Evolutionary conservation across 2,329 filamentous ascomycete genomes (phyloP), one percentile per base, ranked within the genome.

Genomic region (Penicillium sp.): DNA sequence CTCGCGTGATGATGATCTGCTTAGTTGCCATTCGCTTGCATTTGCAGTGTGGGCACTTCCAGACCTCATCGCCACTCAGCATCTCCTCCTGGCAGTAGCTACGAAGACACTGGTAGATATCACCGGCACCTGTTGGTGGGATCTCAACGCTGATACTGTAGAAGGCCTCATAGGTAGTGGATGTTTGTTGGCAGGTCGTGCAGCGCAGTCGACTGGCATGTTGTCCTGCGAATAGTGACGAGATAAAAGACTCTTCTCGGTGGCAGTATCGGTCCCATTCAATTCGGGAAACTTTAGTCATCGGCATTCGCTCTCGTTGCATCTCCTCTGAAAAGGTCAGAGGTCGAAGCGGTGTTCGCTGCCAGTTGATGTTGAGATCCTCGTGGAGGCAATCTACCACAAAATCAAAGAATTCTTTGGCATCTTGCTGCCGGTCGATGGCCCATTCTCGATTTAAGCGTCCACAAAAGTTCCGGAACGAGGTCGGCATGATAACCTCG

Each of bases 331-430:
- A 75, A 17, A 82, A 79, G 0, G 83, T 86, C 41, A 89, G 76
- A 6, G 82, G 80, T 49, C 81, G 80, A 2, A 88, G 77, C 0
- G 83, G 85, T 2, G 78, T 79, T 53, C 82, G 78, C 60, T 84
- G 79, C 79, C 86, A 89, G 31, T 83, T 82, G 7, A 81, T 75
- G 71, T 96, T 96, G 6, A 96, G 87, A 74, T 99, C 94, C 70
- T 94, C 90, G 66, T 93, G 89, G 13, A 97, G 80, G 63, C 89
- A 87, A 53, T 90, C 87, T 38, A 96, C 82, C 27, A 97, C 74
- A 69, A 96, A 96, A 45, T 87, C 86, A 64, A 93, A 87, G 65
- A 96, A 96, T 68, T 97, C 94, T 63, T 93, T 89, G 1, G 92
- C 89, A 69, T 99, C 94, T 75, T 97, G 94, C 71, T 97, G 93